Conservation (phyloP, 192 early-diverging fungal species). For the Backusella australiensis region DNA sequence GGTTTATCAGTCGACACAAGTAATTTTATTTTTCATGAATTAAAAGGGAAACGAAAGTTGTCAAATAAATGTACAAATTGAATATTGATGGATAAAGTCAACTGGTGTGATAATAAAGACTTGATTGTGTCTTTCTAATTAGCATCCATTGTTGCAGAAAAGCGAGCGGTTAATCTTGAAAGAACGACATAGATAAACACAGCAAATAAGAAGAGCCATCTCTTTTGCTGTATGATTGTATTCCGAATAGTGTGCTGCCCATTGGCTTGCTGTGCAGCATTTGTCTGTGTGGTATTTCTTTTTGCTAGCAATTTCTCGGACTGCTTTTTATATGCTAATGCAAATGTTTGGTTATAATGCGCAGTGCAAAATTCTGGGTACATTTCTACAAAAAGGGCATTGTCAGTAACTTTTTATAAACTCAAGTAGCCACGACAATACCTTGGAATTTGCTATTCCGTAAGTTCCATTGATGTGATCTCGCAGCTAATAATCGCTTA, state of each 20-base stretch:
- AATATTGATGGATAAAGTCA: neutral
- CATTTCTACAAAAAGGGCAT: conserved; percentile 45
- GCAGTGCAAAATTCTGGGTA: conserved; percentile 81
- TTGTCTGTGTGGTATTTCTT: conserved; percentile 24
- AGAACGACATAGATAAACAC: conserved; percentile 56
- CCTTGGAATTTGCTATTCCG: conserved; percentile 72
- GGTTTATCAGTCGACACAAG: neutral
- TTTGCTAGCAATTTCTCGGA: conserved; percentile 24
- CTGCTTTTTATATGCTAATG: neutral
- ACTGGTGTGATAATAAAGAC: neutral
- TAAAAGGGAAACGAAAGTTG: neutral
- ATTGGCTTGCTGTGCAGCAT: conserved; percentile 8
- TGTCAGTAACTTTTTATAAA: neutral
- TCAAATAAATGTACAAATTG: neutral
- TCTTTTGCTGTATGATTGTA: conserved; percentile 49
- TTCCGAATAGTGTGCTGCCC: conserved; percentile 21
- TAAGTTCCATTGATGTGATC: conserved; percentile 80
- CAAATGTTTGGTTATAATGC: conserved; percentile 23
- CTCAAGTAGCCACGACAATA: conserved; percentile 23
- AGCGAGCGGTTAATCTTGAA: conserved; percentile 41
- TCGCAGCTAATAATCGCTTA: conserved; percentile 72
- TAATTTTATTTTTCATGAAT: neutral
- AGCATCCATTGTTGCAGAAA: conserved; percentile 3
- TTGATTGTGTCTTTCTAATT: neutral
- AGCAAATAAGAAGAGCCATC: conserved; percentile 55